Evolutionary conservation across 352 stramenopile genomes (phyloP).

Genomic region (Phytophthora sojae): DNA sequence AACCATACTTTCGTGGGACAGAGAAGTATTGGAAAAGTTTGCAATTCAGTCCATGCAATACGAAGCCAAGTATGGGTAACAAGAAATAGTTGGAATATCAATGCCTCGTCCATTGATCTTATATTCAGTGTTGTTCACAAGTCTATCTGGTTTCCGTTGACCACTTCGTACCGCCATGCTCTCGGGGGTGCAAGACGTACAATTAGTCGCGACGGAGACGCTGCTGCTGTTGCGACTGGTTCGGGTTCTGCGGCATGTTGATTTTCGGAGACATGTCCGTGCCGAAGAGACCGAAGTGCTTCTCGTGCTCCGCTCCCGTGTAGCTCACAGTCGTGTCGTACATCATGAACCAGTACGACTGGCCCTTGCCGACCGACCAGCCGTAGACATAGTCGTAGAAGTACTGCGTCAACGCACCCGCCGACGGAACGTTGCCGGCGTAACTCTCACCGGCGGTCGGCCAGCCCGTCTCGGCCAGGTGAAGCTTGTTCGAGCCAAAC

Average conservation of each 20-base stretch:
- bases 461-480: slow-evolving; percentile 68
- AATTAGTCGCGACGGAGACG: slow-evolving; percentile 24
- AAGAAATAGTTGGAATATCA: no score
- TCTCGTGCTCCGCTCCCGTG: slow-evolving; percentile 54
- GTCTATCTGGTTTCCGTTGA: no score
- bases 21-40: no score
- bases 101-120: no score
- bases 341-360: slow-evolving; percentile 70
- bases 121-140: no score
- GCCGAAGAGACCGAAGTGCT: slow-evolving; percentile 59
- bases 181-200: no score
- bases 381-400: slow-evolving; percentile 46
- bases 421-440: slow-evolving; percentile 42
- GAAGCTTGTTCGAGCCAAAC: slow-evolving; percentile 51
- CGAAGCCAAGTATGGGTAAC: no score
- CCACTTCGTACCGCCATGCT: no score
- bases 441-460: slow-evolving; percentile 43
- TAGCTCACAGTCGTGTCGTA: slow-evolving; percentile 63
- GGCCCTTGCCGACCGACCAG: slow-evolving; percentile 22
- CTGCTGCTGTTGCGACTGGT: slow-evolving; percentile 16
- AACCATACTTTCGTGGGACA: no score
- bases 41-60: no score
- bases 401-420: slow-evolving; percentile 45
- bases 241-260: slow-evolving; percentile 38
- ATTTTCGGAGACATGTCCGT: slow-evolving; percentile 50